A percentile compares a stretch with the other conserved stretches of the same genome.
phyloP scores from a whole-genome alignment of 2,329 filamentous ascomycete species.

The Apiospora koreana region DNA sequence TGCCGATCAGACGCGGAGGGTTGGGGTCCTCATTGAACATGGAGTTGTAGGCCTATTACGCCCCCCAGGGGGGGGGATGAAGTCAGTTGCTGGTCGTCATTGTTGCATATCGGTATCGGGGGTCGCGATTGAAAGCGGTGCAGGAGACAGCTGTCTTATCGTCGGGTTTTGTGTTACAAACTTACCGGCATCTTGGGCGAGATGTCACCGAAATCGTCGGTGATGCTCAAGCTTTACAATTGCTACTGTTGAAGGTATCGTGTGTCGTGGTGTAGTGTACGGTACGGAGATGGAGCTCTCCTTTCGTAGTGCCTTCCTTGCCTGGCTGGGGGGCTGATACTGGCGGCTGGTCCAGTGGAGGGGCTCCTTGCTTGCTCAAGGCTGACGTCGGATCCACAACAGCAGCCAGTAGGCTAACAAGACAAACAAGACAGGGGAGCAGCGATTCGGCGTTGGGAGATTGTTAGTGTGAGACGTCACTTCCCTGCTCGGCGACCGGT shows the following conservation, averaged over 20 bases:
- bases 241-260: neutral
- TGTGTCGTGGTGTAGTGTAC: neutral
- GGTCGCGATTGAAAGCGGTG: neutral
- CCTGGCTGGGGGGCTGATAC: slow-evolving; percentile 10
- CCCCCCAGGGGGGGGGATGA: neutral
- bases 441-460: slow-evolving; percentile 15
- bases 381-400: slow-evolving; percentile 21
- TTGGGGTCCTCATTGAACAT: slow-evolving; percentile 87
- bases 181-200: slow-evolving; percentile 50
- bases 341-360: slow-evolving; percentile 17
- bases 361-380: slow-evolving; percentile 19
- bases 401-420: slow-evolving; percentile 10
- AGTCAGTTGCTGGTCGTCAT: neutral
- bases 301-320: neutral
- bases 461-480: slow-evolving; percentile 27
- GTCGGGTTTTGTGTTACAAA: slow-evolving; percentile 11
- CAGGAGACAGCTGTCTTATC: neutral
- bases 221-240: slow-evolving; percentile 14
- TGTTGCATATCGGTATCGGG: neutral
- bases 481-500: neutral
- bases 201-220: slow-evolving; percentile 13
- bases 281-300: slow-evolving; percentile 4
- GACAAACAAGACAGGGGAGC: neutral
- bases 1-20: slow-evolving; percentile 66
- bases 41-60: slow-evolving; percentile 85